Conservation (phyloP, 2,329 filamentous ascomycete genomes). For the Byssoonygena ceratinophila region DNA sequence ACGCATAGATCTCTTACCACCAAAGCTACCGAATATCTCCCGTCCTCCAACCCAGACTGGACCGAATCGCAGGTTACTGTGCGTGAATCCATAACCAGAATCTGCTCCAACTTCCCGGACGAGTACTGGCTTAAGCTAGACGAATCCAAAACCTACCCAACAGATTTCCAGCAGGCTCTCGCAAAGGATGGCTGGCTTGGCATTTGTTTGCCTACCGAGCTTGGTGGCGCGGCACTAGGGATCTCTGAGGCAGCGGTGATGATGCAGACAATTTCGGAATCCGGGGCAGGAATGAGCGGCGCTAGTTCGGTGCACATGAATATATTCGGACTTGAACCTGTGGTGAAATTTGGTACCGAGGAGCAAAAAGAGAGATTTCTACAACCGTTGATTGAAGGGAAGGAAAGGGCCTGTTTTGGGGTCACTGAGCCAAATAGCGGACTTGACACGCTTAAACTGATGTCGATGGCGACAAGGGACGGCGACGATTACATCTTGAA, state of each 20-base stretch:
- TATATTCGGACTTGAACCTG: slow-evolving; percentile 39
- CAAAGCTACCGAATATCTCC: slow-evolving; percentile 23
- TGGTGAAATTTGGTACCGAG: slow-evolving; percentile 59
- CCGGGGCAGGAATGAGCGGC: slow-evolving; percentile 36
- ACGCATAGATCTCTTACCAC: slow-evolving; percentile 13
- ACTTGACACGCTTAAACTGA: slow-evolving; percentile 61
- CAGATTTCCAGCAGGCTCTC: slow-evolving; percentile 33
- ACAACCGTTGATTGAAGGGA: slow-evolving; percentile 69
- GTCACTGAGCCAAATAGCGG: slow-evolving; percentile 88
- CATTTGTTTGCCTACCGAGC: slow-evolving; percentile 36
- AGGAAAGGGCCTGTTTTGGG: slow-evolving; percentile 74
- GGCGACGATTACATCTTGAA: slow-evolving; percentile 57
- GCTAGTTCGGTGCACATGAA: slow-evolving; percentile 40
- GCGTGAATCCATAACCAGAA: slow-evolving; percentile 36
- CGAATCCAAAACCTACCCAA: slow-evolving; percentile 30
- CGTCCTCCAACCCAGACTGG: slow-evolving; percentile 27
- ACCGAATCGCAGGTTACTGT: slow-evolving; percentile 35
- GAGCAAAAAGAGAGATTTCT: slow-evolving; percentile 79
- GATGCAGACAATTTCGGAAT: slow-evolving; percentile 41
- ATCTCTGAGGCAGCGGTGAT: slow-evolving; percentile 38
- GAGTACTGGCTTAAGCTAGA: slow-evolving; percentile 37
- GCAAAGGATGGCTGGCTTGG: slow-evolving; percentile 38
- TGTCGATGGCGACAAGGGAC: slow-evolving; percentile 69
- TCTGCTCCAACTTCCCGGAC: slow-evolving; percentile 29
- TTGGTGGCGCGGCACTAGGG: slow-evolving; percentile 36